These are phyloP conservation scores for Peronospora destructor DNA, from an alignment of 352 stramenopile genomes.

Conservation along the genomic window DNA sequence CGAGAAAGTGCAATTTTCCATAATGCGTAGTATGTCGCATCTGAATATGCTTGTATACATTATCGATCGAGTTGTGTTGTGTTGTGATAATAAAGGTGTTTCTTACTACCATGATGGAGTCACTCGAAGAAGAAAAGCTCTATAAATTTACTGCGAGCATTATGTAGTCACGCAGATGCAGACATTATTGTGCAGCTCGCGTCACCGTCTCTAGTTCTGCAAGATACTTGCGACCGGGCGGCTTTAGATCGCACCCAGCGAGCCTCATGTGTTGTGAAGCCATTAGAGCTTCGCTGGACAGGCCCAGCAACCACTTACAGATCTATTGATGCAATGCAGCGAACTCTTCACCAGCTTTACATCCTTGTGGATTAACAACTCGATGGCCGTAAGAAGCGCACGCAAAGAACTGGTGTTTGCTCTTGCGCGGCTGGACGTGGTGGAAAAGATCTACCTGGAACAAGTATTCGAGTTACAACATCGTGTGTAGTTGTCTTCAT, in stretches of 20 bases:
- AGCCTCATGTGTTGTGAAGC: constrained; percentile 38
- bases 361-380: constrained; percentile 71
- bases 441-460: constrained; percentile 38
- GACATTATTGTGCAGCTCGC: constrained; percentile 54
- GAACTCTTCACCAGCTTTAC: constrained; percentile 28
- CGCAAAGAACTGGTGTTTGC: constrained; percentile 30
- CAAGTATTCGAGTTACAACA: constrained; percentile 37
- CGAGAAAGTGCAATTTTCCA: too few species aligned
- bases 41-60: background rate
- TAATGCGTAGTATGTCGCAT: too few species aligned
- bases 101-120: constrained; percentile 9
- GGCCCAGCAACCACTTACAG: constrained; percentile 38
- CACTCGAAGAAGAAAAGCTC: constrained; percentile 35
- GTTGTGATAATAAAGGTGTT: too few species aligned
- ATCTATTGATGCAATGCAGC: constrained; percentile 28
- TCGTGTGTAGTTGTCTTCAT: background rate
- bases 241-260: constrained; percentile 29
- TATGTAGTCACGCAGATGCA: constrained; percentile 25
- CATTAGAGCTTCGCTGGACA: constrained; percentile 47
- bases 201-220: constrained; percentile 29
- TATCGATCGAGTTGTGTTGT: constrained; percentile 10
- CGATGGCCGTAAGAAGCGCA: constrained; percentile 41
- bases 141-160: constrained; percentile 23
- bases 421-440: constrained; percentile 37
- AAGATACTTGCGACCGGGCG: constrained; percentile 21